These are phyloP conservation scores for Selaginella tamariscina DNA, from an alignment of 75 land plant species.

Conservation along the genomic window DNA sequence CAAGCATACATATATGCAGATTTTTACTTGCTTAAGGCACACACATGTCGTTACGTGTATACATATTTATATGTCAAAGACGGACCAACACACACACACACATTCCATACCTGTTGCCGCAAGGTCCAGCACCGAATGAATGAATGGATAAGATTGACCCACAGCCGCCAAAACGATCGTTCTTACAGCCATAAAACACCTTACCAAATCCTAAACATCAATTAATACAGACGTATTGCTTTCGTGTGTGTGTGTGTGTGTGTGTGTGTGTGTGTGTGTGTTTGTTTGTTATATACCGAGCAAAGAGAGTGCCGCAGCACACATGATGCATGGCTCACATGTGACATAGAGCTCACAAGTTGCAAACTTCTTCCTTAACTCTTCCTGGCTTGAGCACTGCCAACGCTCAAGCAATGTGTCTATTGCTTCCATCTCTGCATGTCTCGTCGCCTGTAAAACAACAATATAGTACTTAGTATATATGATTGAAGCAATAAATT, in stretches of 20 bases:
- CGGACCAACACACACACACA: too few relatives aligned
- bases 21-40: too few relatives aligned
- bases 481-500: neutral
- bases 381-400: conserved; percentile 30
- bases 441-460: conserved; percentile 56
- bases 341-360: conserved; percentile 76
- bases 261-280: too few relatives aligned
- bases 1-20: too few relatives aligned
- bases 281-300: too few relatives aligned
- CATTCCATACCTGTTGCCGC: too few relatives aligned
- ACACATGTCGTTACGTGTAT: too few relatives aligned
- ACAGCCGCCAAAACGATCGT: conserved; percentile 98
- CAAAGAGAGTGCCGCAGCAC: conserved; percentile 78
- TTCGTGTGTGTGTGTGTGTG: too few relatives aligned
- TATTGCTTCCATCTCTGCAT: conserved; percentile 97
- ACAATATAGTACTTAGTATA: neutral
- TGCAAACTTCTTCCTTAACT: conserved; percentile 48
- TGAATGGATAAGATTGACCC: conserved; percentile 79
- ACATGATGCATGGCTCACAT: conserved; percentile 99
- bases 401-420: conserved; percentile 51
- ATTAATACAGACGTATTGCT: neutral
- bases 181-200: conserved; percentile 87
- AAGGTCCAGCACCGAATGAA: conserved; percentile 26
- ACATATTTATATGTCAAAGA: too few relatives aligned
- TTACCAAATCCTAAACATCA: conserved; percentile 43